These are phyloP conservation scores for Ustilago loliicola DNA, from an alignment of 1,284 basidiomycete species.

Conservation along the genomic window DNA sequence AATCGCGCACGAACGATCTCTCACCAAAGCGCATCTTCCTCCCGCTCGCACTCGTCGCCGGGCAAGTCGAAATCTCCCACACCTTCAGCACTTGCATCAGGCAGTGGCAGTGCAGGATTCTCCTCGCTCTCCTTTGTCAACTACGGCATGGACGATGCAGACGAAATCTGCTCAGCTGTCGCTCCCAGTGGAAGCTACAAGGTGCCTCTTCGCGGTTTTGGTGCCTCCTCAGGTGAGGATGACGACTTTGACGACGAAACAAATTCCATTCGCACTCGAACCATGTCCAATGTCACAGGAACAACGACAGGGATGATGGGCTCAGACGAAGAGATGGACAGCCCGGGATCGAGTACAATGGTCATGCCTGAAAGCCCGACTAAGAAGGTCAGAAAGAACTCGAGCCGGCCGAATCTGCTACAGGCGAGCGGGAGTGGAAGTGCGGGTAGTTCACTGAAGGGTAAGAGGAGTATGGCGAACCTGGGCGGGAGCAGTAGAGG, in stretches of 20 bases:
- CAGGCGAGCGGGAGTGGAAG: neutral
- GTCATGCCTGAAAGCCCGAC: constrained; percentile 26
- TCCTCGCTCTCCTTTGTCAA: constrained; percentile 65
- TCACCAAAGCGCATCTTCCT: constrained; percentile 23
- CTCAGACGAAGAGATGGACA: constrained; percentile 33
- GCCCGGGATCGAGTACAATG: constrained; percentile 11
- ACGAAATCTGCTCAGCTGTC: constrained; percentile 68
- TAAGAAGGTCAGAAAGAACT: constrained; percentile 45
- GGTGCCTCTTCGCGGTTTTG: constrained; percentile 60
- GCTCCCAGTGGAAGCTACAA: constrained; percentile 67
- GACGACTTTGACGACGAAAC: constrained; percentile 44
- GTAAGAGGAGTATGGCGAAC: constrained; percentile 44
- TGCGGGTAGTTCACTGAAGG: constrained; percentile 24
- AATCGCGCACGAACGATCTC: constrained; percentile 42
- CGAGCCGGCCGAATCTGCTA: constrained; percentile 25
- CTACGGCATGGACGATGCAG: constrained; percentile 68
- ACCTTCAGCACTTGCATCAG: constrained; percentile 17
- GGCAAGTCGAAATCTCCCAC: constrained; percentile 43
- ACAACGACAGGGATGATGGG: constrained; percentile 17
- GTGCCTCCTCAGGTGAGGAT: constrained; percentile 35
- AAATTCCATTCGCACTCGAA: constrained; percentile 24
- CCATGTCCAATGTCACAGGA: constrained; percentile 29
- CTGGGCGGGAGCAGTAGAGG: constrained; percentile 14
- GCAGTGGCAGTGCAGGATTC: constrained; percentile 14
- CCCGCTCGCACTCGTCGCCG: constrained; percentile 19